Conservation (phyloP, 306 rosid species). For the Corylus heterophylla region DNA sequence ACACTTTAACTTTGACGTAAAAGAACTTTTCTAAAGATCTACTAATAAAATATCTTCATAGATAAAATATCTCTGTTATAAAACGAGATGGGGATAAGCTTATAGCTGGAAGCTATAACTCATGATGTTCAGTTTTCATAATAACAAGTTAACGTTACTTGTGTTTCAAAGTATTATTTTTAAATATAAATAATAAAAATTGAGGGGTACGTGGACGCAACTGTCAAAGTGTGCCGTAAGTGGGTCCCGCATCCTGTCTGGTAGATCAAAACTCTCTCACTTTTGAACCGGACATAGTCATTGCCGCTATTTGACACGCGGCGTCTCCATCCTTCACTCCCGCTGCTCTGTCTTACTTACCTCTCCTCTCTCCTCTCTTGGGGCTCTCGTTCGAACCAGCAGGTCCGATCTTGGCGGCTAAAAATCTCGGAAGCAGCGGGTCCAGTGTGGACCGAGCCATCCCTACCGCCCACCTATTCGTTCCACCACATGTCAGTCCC, state of each 20-base stretch:
- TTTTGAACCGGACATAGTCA: constrained; percentile 39
- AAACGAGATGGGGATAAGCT: too few species aligned
- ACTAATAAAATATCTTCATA: too few species aligned
- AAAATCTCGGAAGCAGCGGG: constrained; percentile 9
- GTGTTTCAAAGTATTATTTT: too few species aligned
- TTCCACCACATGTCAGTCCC: constrained; percentile 41
- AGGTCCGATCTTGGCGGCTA: constrained; percentile 36
- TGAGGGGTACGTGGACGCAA: constrained; percentile 2
- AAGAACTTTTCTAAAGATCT: too few species aligned
- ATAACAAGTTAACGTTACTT: too few species aligned
- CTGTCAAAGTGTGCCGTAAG: constrained; percentile 12
- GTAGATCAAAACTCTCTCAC: constrained; percentile 4
- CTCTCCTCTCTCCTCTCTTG: background rate
- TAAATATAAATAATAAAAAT: too few species aligned
- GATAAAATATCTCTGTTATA: too few species aligned
- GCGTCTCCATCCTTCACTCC: background rate
- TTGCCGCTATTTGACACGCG: constrained; percentile 33
- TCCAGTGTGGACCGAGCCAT: constrained; percentile 41
- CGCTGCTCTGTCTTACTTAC: background rate
- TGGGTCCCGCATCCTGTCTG: constrained; percentile 29
- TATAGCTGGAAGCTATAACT: too few species aligned
- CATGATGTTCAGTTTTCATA: too few species aligned
- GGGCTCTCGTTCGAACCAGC: background rate
- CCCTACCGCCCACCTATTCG: constrained; percentile 42
- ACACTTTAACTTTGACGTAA: too few species aligned